Percentiles rank a stretch among this genome's conserved stretches.
phyloP scores from a whole-genome alignment of 805 yeast species.

The Yarrowia yakushimensis region DNA sequence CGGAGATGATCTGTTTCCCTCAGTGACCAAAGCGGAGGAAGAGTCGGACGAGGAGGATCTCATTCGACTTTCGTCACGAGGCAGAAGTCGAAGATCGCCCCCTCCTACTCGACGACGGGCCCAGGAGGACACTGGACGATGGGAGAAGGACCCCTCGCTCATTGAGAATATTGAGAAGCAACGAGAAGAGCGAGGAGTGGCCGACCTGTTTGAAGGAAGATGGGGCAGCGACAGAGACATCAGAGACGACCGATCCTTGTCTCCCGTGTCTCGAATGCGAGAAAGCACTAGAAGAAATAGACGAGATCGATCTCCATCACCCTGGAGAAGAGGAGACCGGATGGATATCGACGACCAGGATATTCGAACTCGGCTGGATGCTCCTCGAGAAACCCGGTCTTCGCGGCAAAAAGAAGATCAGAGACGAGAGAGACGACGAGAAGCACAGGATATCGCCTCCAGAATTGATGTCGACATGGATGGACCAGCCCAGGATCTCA shows the following conservation, averaged over 20 bases:
- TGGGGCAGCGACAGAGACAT: neutral
- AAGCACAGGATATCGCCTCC: neutral
- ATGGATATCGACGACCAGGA: constrained; percentile 3
- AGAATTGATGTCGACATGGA: neutral
- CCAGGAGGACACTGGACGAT: neutral
- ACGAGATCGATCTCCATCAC: constrained; percentile 26
- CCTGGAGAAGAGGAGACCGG: neutral
- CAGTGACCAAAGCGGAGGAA: constrained; percentile 28
- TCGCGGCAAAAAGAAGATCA: neutral
- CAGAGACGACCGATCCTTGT: neutral
- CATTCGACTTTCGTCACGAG: neutral
- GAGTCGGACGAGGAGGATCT: constrained; percentile 4
- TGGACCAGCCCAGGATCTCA: neutral
- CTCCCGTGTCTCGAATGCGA: constrained; percentile 21
- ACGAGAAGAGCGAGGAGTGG: neutral
- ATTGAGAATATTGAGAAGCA: neutral
- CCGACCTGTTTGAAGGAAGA: neutral
- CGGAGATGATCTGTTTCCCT: constrained; percentile 42
- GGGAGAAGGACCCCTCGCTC: constrained; percentile 16
- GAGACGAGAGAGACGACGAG: constrained; percentile 9
- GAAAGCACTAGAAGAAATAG: neutral
- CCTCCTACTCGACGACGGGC: neutral
- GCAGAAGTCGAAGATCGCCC: neutral
- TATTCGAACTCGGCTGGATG: neutral
- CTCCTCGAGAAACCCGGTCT: neutral